phyloP scores from a whole-genome alignment of 2,329 filamentous ascomycete species.

The Graphium sp. region DNA sequence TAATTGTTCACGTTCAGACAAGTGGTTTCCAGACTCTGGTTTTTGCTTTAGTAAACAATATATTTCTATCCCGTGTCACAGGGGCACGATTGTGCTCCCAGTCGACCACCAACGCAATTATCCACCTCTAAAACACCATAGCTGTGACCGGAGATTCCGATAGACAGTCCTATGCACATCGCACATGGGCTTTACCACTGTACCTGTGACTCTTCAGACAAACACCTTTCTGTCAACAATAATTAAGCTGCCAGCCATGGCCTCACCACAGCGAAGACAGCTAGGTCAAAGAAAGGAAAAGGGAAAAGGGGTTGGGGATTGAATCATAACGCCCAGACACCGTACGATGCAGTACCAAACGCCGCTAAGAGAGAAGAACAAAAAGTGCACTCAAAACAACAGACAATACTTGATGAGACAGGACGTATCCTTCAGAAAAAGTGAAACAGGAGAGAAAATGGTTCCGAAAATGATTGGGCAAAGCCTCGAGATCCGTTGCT shows the following conservation, averaged over 20 bases:
- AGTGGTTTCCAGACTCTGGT: too few species aligned
- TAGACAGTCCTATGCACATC: too few species aligned
- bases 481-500: constrained; percentile 6
- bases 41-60: too few species aligned
- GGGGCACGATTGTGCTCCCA: too few species aligned
- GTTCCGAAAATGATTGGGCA: constrained; percentile 1
- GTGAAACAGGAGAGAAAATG: constrained; percentile 1
- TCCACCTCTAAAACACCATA: too few species aligned
- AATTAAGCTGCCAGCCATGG: background rate
- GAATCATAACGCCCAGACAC: constrained; percentile 35
- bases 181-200: too few species aligned
- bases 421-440: background rate
- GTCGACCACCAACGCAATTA: too few species aligned
- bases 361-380: constrained; percentile 12
- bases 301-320: background rate
- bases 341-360: constrained; percentile 35
- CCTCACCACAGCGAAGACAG: background rate
- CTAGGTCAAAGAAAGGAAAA: background rate
- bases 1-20: too few species aligned
- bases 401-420: background rate
- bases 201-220: too few species aligned
- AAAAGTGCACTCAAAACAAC: constrained; percentile 10
- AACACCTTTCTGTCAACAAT: constrained; percentile 38
- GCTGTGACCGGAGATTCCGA: too few species aligned
- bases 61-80: too few species aligned